A percentile compares a stretch with the other conserved stretches of the same genome.
Evolutionary conservation across 2,329 filamentous ascomycete genomes (phyloP).

Genomic region (Aspergillus arachidicola): DNA sequence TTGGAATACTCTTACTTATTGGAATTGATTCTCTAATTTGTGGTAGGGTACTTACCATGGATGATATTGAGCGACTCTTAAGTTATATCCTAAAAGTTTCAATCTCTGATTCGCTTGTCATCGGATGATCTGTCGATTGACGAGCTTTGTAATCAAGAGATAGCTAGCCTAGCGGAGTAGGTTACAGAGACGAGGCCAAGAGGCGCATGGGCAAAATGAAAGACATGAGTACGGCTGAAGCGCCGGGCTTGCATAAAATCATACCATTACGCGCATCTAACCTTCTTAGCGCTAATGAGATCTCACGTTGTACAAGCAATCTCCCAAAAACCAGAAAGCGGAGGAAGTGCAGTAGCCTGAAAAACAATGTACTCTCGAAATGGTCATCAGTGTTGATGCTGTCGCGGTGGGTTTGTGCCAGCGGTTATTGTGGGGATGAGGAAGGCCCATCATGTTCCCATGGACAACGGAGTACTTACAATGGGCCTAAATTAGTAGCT

Average conservation of each 20-base stretch:
- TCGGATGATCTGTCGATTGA: too few relatives aligned
- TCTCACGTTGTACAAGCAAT: background rate
- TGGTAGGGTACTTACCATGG: too few relatives aligned
- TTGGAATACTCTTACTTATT: too few relatives aligned
- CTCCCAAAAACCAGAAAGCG: background rate
- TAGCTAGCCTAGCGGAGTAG: background rate
- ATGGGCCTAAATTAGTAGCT: background rate
- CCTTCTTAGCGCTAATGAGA: background rate
- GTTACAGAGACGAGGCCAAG: background rate
- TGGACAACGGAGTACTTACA: background rate
- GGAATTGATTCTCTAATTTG: too few relatives aligned
- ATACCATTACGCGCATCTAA: background rate
- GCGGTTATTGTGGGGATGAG: background rate
- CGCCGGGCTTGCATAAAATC: background rate
- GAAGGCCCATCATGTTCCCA: background rate
- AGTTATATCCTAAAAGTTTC: too few relatives aligned
- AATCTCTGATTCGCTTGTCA: too few relatives aligned
- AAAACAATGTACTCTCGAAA: background rate
- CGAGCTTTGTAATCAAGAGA: background rate
- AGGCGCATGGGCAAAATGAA: background rate
- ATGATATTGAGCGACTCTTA: too few relatives aligned
- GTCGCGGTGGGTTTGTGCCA: background rate
- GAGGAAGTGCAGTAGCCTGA: slow-evolving; percentile 9
- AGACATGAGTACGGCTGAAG: background rate
- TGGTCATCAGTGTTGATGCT: background rate